Conservation (phyloP, 139 green algal species). For the Tetraselmis striata region DNA sequence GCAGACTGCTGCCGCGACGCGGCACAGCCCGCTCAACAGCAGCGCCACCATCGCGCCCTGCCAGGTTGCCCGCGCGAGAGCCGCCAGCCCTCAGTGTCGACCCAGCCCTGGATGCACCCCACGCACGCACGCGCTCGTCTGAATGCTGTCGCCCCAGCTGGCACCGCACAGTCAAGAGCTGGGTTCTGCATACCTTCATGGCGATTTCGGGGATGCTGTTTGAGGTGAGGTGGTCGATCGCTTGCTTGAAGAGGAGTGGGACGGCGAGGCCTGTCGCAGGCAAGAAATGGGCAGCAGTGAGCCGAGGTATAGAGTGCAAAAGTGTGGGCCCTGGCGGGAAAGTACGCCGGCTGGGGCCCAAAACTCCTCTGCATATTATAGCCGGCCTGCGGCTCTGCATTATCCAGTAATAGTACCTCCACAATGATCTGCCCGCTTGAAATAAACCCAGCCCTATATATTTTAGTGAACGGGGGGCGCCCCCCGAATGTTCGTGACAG, state of each 20-base stretch:
- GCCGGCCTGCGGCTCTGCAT: too few species aligned
- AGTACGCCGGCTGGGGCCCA: too few species aligned
- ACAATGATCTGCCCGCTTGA: too few species aligned
- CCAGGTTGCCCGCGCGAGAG: slow-evolving; percentile 3
- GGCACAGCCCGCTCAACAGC: slow-evolving; percentile 39
- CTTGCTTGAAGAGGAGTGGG: slow-evolving; percentile 68
- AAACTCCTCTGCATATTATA: too few species aligned
- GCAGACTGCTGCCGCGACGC: slow-evolving; percentile 54
- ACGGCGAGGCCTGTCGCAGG: slow-evolving; percentile 57
- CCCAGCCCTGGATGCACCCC: background rate
- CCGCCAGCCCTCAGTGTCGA: slow-evolving; percentile 15
- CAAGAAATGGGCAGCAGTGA: too few species aligned
- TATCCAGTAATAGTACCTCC: too few species aligned
- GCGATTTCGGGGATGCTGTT: background rate
- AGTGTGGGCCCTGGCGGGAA: too few species aligned
- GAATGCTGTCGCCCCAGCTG: background rate
- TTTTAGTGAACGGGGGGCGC: too few species aligned
- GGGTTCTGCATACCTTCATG: background rate
- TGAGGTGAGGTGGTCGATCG: slow-evolving; percentile 61
- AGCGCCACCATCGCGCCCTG: slow-evolving; percentile 20
- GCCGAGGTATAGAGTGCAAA: too few species aligned
- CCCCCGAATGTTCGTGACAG: too few species aligned
- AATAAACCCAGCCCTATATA: too few species aligned
- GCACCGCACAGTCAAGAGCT: background rate
- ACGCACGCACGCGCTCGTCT: too few species aligned